Evolutionary conservation across 1,139 yeast species (phyloP).

Genomic region (Geotrichum restrictum): DNA sequence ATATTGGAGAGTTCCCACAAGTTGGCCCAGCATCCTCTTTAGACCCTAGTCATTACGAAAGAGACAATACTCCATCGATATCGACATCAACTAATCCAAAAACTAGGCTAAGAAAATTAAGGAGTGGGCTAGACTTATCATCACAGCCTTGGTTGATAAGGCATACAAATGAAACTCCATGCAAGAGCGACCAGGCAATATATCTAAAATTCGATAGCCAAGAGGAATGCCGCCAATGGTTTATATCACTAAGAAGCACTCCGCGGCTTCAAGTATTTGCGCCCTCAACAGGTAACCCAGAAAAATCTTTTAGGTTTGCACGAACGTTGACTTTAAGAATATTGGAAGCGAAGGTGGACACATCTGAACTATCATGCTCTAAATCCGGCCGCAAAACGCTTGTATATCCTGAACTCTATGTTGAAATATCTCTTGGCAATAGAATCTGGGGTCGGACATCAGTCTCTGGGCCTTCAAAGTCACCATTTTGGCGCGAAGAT

Average conservation of each 20-base stretch:
- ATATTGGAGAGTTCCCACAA: slow-evolving; percentile 23
- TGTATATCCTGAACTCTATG: slow-evolving; percentile 39
- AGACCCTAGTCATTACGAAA: too few species aligned
- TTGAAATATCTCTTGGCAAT: slow-evolving; percentile 55
- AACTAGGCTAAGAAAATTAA: background rate
- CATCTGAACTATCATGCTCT: slow-evolving; percentile 13
- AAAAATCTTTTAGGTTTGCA: slow-evolving; percentile 49
- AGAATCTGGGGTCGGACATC: slow-evolving; percentile 57
- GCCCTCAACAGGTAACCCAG: slow-evolving; percentile 32
- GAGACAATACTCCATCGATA: slow-evolving; percentile 21
- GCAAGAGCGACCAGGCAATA: slow-evolving; percentile 17
- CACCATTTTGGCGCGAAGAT: slow-evolving; percentile 59
- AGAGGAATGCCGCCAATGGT: slow-evolving; percentile 81
- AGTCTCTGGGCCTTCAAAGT: slow-evolving; percentile 41
- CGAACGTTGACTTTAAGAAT: slow-evolving; percentile 55
- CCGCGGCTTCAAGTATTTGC: slow-evolving; percentile 57
- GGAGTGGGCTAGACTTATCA: background rate
- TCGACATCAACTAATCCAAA: slow-evolving; percentile 25
- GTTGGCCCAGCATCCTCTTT: background rate
- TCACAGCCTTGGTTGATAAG: background rate
- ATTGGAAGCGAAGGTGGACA: slow-evolving; percentile 58
- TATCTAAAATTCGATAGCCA: slow-evolving; percentile 54
- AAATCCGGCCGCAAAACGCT: slow-evolving; percentile 6
- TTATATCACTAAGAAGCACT: slow-evolving; percentile 65
- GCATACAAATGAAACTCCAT: slow-evolving; percentile 2